Base-by-base conservation (phyloP, 2,329 filamentous ascomycete species). In the Botrytis deweyae region DNA sequence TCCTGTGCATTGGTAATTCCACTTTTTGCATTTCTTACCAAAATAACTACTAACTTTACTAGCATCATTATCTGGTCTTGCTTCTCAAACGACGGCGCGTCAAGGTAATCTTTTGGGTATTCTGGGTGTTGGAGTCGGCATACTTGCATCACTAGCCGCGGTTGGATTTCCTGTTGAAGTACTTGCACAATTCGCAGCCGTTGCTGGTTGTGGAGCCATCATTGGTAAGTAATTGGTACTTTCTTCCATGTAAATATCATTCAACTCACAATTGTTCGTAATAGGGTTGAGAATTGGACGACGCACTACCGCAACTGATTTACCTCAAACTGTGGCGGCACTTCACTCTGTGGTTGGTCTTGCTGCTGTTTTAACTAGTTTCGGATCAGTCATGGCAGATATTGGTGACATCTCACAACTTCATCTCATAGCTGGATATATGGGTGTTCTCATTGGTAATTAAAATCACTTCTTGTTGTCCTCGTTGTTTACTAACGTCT, bases 331-430 rank as follows among this genome's bases (percentile, higher is more conserved):
- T 0, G 94, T 97, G 3, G 94, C 94, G 33, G 94, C 94, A 0
- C 85, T 97, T 44, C 94, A 97, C 83, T 97, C 93, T 0, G 94
- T 97, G 12, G 94, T 97, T 46, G 94, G 94, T 81, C 87, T 97
- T 1, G 94, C 94, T 18, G 94, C 94, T 16, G 94, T 97, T 0
- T 82, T 97, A 78, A 97, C 94, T 2, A 96, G 93, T 78, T 93
- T 96, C 76, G 94, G 93, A 67, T 95, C 93, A 76, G 93, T 97
- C 29, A 90, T 97, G 87, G 89, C 89, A 25, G 88, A 92, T 77
- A 86, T 94, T 12, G 85, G 87, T 20, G 87, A 93, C 77, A 87
- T 93, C 22, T 90, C 93, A 0, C 94, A 90, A 7, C 84, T 97
- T 16, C 94, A 97, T 80, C 88, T 97, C 79, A 92, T 97, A 2